Evolutionary conservation across 345 rosid species (phyloP), one percentile per base, ranked within the genome.

Genomic region (Heritiera fomes): DNA sequence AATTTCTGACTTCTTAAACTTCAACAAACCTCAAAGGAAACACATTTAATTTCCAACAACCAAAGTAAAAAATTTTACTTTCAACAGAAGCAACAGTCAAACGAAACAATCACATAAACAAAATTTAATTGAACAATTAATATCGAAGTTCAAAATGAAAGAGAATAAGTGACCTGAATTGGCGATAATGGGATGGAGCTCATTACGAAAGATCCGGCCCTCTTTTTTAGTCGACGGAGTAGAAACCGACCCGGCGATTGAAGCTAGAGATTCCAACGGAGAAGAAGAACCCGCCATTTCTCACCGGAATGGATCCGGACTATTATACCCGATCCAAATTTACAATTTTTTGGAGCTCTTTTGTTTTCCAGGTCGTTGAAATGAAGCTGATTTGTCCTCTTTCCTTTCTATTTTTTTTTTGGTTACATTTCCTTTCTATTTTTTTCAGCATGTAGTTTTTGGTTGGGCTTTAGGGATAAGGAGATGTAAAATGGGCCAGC

Each of bases 121-220:
- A 71, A 68, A 28, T 15, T 30, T 47, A 23, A 71, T 13, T 10
- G 15, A 30, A 71, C 1, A 17, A 3, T 14, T 13, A 50, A 15
- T 12, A 69, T 46, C 7, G 28, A 49, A 23, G 10, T 8, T 2
- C 28, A 14, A 2, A 32, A 70, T 28, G 1, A 30, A 71, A 6
- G 62, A 66, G 78, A 56, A 47, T 13, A 59, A 47, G 79, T 83
- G 32, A 84, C 98, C 97, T 71, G 90, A 83, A 80, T 43, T 77
- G 18, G 72, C 64, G 66, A 88, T 77, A 59, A 90, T 77, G 40
- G 87, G 78, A 70, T 94, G 92, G 83, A 92, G 80, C 56, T 91
- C 92, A 56, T 86, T 59, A 46, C 93, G 89, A 85, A 95, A 95
- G 80, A 95, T 88, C 85, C 86, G 85, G 82, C 70, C 99, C 91